Conservation (phyloP, 495 filamentous ascomycete species). For the Penicillium cataractarum region DNA sequence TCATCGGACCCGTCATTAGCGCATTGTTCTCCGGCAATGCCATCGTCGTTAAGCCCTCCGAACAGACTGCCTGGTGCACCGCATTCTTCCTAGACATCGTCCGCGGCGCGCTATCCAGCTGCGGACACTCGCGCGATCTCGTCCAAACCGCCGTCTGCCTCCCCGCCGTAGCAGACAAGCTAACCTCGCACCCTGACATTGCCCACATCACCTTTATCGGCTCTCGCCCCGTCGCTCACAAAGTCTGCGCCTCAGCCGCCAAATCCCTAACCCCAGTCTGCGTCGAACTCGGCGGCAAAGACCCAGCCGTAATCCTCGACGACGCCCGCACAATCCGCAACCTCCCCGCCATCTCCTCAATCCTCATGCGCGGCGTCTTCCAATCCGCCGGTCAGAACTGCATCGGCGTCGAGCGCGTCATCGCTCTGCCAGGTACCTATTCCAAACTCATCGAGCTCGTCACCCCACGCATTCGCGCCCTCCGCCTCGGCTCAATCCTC, state of each 20-base stretch:
- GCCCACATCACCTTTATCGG: slow-evolving; percentile 98
- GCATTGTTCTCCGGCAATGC: slow-evolving; percentile 92
- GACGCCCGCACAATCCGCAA: slow-evolving; percentile 62
- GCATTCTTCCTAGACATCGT: slow-evolving; percentile 78
- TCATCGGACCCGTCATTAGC: slow-evolving; percentile 88
- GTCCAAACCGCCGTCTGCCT: slow-evolving; percentile 87
- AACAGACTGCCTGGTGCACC: slow-evolving; percentile 90
- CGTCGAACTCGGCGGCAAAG: slow-evolving; percentile 93
- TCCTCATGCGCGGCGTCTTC: slow-evolving; percentile 89
- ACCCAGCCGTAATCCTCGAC: slow-evolving; percentile 90
- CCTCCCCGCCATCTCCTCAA: slow-evolving; percentile 70
- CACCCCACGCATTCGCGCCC: slow-evolving; percentile 65
- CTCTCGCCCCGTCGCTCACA: slow-evolving; percentile 80
- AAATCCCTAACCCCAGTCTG: slow-evolving; percentile 80
- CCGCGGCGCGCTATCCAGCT: slow-evolving; percentile 75
- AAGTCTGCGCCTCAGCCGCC: slow-evolving; percentile 83
- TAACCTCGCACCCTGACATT: slow-evolving; percentile 87
- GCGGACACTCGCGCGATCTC: slow-evolving; percentile 81
- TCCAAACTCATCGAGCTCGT: slow-evolving; percentile 70
- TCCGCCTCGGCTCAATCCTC: slow-evolving; percentile 72
- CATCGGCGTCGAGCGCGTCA: slow-evolving; percentile 92
- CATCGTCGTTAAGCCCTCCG: slow-evolving; percentile 88
- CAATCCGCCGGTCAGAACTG: slow-evolving; percentile 98
- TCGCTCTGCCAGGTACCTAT: slow-evolving; percentile 77
- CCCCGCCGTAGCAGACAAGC: slow-evolving; percentile 74